Evolutionary conservation across 2,329 filamentous ascomycete genomes (phyloP).

Genomic region (Trichoderma afroharzianum): DNA sequence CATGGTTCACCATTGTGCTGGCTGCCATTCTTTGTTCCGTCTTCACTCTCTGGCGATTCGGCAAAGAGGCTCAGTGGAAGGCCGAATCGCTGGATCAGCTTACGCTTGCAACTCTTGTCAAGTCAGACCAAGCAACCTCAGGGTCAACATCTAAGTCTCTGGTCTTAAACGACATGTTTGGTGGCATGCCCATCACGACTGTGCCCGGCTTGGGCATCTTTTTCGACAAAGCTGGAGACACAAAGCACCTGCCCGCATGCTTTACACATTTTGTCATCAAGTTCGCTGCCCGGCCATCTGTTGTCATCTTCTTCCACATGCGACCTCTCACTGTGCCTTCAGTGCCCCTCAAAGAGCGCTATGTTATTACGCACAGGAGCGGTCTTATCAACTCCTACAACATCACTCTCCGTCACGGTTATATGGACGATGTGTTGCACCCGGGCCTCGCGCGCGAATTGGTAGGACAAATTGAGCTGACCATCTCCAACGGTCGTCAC

Average conservation of each 20-base stretch:
- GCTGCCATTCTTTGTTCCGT: conserved; percentile 58
- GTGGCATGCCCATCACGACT: conserved; percentile 41
- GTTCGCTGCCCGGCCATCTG: conserved; percentile 62
- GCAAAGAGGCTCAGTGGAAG: conserved; percentile 73
- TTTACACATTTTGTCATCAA: conserved; percentile 72
- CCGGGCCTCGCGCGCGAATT: conserved; percentile 55
- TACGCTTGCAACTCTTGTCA: not conserved
- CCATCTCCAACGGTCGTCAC: conserved; percentile 37
- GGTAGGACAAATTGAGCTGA: conserved; percentile 58
- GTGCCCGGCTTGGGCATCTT: conserved; percentile 65
- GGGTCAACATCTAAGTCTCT: conserved; percentile 18
- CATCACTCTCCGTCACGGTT: conserved; percentile 67
- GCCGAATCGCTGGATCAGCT: conserved; percentile 63
- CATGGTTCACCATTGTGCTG: conserved; percentile 72
- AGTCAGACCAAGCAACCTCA: not conserved
- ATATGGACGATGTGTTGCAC: conserved; percentile 67
- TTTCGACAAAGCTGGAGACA: conserved; percentile 71
- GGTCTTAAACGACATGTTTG: conserved; percentile 37
- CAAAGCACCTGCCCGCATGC: conserved; percentile 53
- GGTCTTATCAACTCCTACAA: conserved; percentile 62
- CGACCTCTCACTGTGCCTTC: conserved; percentile 59
- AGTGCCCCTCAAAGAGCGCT: conserved; percentile 47
- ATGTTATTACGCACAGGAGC: conserved; percentile 41
- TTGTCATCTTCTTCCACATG: conserved; percentile 73
- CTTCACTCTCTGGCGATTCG: conserved; percentile 74